Conservation (phyloP, 441 rosid genomes). For the Populus hybrid region DNA sequence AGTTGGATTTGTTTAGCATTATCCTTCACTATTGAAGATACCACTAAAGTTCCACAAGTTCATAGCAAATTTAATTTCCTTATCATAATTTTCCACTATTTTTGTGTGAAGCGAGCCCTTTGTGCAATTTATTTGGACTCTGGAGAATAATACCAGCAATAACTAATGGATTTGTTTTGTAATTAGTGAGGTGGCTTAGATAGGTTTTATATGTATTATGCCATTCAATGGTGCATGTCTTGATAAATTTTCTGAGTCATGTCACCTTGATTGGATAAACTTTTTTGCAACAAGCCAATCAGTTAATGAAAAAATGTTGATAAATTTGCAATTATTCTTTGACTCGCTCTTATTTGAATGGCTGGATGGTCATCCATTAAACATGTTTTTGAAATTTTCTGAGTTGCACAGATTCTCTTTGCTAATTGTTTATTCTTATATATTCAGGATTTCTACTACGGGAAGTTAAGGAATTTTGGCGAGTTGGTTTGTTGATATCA, state of each 20-base stretch:
- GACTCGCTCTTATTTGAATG: not conserved
- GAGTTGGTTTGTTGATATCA: constrained; percentile 67
- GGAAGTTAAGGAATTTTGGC: constrained; percentile 87
- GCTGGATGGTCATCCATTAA: not conserved
- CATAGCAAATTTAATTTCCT: not conserved
- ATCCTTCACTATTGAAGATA: not conserved
- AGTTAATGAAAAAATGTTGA: too few relatives aligned
- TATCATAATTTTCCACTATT: not conserved
- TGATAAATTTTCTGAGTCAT: not conserved
- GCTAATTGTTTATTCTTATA: constrained; percentile 8
- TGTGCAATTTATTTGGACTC: not conserved
- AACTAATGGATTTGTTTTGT: not conserved
- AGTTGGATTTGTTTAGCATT: not conserved
- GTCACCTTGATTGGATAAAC: not conserved
- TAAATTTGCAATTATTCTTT: not conserved
- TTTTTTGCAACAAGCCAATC: not conserved
- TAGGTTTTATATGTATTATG: not conserved
- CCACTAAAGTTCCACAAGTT: not conserved
- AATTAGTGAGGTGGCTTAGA: not conserved
- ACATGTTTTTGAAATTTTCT: not conserved
- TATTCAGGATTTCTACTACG: constrained; percentile 68
- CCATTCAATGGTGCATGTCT: not conserved
- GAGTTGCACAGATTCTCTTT: not conserved
- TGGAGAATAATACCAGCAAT: too few relatives aligned
- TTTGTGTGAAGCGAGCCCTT: not conserved